Base-by-base conservation (phyloP, 148 eudicot genomes). In the Fagopyrum homotropicum region DNA sequence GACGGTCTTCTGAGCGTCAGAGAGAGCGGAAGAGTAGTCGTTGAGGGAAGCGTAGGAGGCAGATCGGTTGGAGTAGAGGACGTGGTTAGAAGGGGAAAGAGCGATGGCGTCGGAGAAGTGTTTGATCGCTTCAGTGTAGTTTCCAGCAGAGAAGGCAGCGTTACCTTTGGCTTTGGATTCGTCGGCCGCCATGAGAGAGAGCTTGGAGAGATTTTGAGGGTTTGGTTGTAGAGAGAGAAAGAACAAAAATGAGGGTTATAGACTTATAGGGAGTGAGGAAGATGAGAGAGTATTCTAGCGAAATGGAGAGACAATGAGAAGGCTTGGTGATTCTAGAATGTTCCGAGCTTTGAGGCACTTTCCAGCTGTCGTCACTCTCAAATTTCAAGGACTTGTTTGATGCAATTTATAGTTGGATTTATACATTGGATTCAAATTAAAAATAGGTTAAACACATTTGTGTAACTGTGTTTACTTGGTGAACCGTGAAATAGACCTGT, bases 111-210 rank as follows among this genome's bases (percentile, higher is more conserved):
- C 89, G 16, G 96, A 78, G 81, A 90, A 95, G 88, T 90, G 91
- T 46, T 78, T 75, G 30, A 95, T 84, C n/a, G 99, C 99, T 7
- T 81, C 92, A 69, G 78, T 7, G 81, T 71, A 92, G 82, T 90
- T 82, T 16, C 92, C 97, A 70, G 92, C 77, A 57, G 97, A 55
- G 81, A 95, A 92, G 55, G 99, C 96, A 0, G 96, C 90, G 87
- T 95, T 95, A 74, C 99, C 99, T 78, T 86, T 90, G 71, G 97
- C 92, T 77, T 95, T 95, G 4, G 97, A 94, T 84, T 88, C 97
- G 69, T 90, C 99, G 6, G 99, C 97, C 1, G 98, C 98, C 93
- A 89, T 90, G n/a, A 71, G 73, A 49, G 54, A 26, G 3, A 9
- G 66, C 22, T 60, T 26, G 40, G 66, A 63, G 4, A 63, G 30